Evolutionary conservation across 768 basidiomycete genomes (phyloP), one percentile per base, ranked within the genome.

Genomic region (Mycena haematopus): DNA sequence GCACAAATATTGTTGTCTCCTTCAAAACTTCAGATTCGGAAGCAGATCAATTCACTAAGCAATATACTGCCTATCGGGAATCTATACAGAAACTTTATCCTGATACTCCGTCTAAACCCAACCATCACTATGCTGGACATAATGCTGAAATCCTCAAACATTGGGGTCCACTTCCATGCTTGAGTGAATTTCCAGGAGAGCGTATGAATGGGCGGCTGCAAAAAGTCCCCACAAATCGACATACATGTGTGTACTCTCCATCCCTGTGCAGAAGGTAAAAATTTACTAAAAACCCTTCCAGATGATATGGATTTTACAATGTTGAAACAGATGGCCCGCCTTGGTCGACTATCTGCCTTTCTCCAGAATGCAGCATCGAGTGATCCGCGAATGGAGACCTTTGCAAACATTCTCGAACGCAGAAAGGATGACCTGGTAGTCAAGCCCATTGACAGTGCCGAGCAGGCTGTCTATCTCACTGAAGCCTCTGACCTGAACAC

Each of bases 151-250:
- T 59, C 2, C 24, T 68, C 2, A 68, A 53, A 44, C 60, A 54
- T 49, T 69, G 66, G 68, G 68, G 68, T n/a, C 58, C 68, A 49
- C 5, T 64, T 11, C 22, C 63, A 25, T 5, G n/a, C 6, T 22
- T 69, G 7, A 61, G 54, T 59, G 64, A 70, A 46, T 67, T 66
- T 53, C 31, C 50, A 10, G 66, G 67, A n/a, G 69, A 70, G 45
- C 57, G 50, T 10, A 6, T 63, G 27, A 70, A 70, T 59, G 61
- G 61, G 15, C 4, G 6, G 13, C 36, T 68, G 1, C 44, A 52
- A 22, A 56, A 52, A 14, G 51, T 65, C 44, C 52, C 50, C 46
- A 61, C 59, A 38, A 65, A 68, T 40, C 47, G 47, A 1, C 62
- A 47, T 22, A 25, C 60, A 0, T 31, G 62, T 63, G 29, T 3